Base-by-base conservation (phyloP, 371 early-diverging fungal genomes). In the Massospora cicadina region DNA sequence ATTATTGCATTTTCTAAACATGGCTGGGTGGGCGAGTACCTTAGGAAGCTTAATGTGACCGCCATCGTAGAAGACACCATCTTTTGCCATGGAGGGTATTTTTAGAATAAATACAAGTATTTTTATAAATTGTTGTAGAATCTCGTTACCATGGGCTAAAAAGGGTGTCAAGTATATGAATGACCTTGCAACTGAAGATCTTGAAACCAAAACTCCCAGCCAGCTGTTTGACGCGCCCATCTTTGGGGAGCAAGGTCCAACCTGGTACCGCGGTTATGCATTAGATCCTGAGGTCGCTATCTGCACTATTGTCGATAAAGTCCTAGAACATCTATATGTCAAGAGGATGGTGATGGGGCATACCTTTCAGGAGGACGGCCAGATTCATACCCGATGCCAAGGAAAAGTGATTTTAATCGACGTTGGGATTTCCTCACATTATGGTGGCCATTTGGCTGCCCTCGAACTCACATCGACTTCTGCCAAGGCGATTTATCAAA, bases 291-390 rank as follows among this genome's bases (percentile, higher is more conserved):
- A 83, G 65, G 62, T 65, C 1, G 60, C 32, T 0, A 76, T 77
- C 2, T 85, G 86, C 66, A 61, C 65, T n/a, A 17, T 73, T 10
- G 58, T 87, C 31, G 76, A 79, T 3, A 33, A 73, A 32, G 81
- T 83, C 0, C 65, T 87, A 13, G 69, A 71, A 3, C 26, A 68
- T 10, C 63, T 87, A 68, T 73, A 75, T 77, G 87, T 84, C 1
- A 81, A 82, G 65, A 75, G 88, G 1, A 85, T 90, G 79, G 81
- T 89, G 1, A 75, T 88, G 28, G 90, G 87, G 0, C 90, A 89
- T 64, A 89, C 88, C 0, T 78, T 82, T 0, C 87, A 87, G 63
- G 70, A 73, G 28, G 74, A 75, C 58, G 86, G 86, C 1, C 66
- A 70, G 31, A 81, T 89, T 63, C 75, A 76, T 17, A 77, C 84